Conservation (phyloP, 2,329 filamentous ascomycete species). For the Fusarium kyushuense region DNA sequence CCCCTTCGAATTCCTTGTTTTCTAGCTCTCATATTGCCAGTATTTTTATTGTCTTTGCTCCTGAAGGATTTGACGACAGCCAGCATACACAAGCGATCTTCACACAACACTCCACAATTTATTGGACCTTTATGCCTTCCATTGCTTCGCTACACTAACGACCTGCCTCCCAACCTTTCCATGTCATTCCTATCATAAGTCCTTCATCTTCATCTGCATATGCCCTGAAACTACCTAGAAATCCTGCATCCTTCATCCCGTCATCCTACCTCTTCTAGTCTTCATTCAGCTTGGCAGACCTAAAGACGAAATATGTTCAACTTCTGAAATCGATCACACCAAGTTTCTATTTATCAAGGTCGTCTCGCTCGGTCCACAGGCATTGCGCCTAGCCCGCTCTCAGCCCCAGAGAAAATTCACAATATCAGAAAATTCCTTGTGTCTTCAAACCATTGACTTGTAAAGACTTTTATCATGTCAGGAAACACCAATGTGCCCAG, state of each 20-base stretch:
- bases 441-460: background rate
- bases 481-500: constrained; percentile 24
- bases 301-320: constrained; percentile 8
- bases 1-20: background rate
- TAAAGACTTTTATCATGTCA: constrained; percentile 25
- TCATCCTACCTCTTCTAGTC: background rate
- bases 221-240: background rate
- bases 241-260: background rate
- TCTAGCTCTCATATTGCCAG: background rate
- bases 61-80: background rate
- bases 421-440: background rate
- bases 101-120: constrained; percentile 18
- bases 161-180: background rate
- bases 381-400: constrained; percentile 4
- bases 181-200: background rate
- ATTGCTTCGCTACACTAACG: constrained; percentile 10
- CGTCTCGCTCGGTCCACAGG: background rate
- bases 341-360: constrained; percentile 17
- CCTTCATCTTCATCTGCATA: constrained; percentile 1
- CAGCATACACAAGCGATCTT: constrained; percentile 1
- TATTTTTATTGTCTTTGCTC: background rate
- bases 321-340: background rate
- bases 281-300: constrained; percentile 1
- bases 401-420: background rate
- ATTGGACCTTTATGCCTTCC: constrained; percentile 23